phyloP scores from a whole-genome alignment of 1,284 basidiomycete species.

The Ustilago bromivora region DNA sequence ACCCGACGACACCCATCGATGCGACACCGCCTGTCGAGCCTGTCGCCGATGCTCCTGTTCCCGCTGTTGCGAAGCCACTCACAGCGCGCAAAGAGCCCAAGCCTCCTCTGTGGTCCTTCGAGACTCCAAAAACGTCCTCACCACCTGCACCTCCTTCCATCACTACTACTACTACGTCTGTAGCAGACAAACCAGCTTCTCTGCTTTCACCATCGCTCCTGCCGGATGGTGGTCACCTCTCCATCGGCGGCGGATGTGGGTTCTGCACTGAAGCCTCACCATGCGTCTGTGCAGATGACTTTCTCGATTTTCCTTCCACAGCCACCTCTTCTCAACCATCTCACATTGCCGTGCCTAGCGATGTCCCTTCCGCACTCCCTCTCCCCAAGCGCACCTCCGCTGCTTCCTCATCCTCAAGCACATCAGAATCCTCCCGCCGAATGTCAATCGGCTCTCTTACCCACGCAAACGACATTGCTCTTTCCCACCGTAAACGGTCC shows the following conservation, averaged over 20 bases:
- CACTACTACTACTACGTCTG: not conserved
- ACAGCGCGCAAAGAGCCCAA: conserved; percentile 22
- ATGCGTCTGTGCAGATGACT: conserved; percentile 59
- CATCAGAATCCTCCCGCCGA: conserved; percentile 24
- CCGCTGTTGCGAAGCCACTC: not conserved
- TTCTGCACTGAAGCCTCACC: conserved; percentile 61
- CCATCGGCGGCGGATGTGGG: conserved; percentile 56
- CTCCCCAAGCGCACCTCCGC: conserved; percentile 25
- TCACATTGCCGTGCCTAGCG: conserved; percentile 33
- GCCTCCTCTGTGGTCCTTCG: conserved; percentile 33
- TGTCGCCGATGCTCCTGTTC: not conserved
- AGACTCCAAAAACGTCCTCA: conserved; percentile 20
- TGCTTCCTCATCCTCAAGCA: not conserved
- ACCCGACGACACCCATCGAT: not conserved
- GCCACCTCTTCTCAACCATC: conserved; percentile 17
- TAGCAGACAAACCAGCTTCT: conserved; percentile 3
- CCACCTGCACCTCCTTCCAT: not conserved
- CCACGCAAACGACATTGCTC: conserved; percentile 27
- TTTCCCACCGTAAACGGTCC: conserved; percentile 25
- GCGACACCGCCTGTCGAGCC: not conserved
- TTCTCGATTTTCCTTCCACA: conserved; percentile 31
- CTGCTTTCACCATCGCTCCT: conserved; percentile 33
- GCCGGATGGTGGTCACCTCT: conserved; percentile 25
- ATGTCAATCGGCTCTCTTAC: conserved; percentile 52
- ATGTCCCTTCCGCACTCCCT: conserved; percentile 31